phyloP scores from a whole-genome alignment of 2,329 filamentous ascomycete species.

The Fusarium brachygibbosum region DNA sequence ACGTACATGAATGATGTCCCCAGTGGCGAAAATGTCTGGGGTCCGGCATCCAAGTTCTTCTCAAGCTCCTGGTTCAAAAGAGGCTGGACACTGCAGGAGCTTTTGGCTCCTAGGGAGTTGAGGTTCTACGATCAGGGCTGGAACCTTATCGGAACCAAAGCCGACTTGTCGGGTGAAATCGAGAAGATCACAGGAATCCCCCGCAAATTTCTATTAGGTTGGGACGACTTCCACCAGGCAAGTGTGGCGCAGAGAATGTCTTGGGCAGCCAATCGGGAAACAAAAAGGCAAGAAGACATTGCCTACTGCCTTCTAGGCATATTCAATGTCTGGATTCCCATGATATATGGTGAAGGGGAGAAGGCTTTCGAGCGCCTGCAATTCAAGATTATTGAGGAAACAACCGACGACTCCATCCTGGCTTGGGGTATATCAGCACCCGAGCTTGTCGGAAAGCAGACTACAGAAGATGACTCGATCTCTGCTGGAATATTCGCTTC shows the following conservation, averaged over 20 bases:
- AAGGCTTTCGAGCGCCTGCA: conserved; percentile 8
- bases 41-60: neutral
- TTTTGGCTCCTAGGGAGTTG: neutral
- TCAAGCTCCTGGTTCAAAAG: conserved; percentile 14
- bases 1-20: conserved; percentile 5
- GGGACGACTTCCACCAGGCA: conserved; percentile 1
- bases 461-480: rapidly evolving
- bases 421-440: neutral
- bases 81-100: conserved; percentile 19
- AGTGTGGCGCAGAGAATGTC: conserved; percentile 21
- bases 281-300: conserved; percentile 13
- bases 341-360: conserved; percentile 7
- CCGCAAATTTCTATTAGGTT: conserved; percentile 1
- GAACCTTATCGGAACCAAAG: neutral
- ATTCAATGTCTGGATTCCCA: conserved; percentile 7
- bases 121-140: neutral
- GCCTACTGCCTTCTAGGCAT: conserved; percentile 13
- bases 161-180: neutral
- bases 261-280: conserved; percentile 8
- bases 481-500: conserved; percentile 6
- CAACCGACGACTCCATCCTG: conserved; percentile 8
- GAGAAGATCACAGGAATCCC: neutral
- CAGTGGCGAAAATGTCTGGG: neutral
- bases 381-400: conserved; percentile 13
- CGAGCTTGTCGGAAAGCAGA: too few species aligned